phyloP scores from a whole-genome alignment of 2,329 filamentous ascomycete species.

The Cadophora sp. region DNA sequence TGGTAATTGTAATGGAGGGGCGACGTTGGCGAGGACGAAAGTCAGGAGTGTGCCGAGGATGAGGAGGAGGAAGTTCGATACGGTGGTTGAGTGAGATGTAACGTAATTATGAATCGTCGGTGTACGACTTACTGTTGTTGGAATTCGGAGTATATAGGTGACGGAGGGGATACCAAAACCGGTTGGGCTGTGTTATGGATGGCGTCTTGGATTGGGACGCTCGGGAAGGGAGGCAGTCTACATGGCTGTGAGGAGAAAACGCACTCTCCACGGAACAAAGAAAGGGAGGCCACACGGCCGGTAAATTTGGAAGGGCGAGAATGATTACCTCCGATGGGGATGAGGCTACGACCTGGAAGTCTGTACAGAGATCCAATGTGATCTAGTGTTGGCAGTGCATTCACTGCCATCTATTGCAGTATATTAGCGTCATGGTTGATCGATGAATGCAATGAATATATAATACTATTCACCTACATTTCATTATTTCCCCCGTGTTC shows the following conservation, averaged over 20 bases:
- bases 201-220: neutral
- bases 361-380: neutral
- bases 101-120: neutral
- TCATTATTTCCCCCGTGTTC: too few relatives aligned
- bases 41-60: conserved; percentile 30
- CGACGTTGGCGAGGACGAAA: conserved; percentile 21
- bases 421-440: neutral
- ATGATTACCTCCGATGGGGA: neutral
- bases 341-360: neutral
- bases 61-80: conserved; percentile 30
- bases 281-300: conserved; percentile 10
- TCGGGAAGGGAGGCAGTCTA: neutral
- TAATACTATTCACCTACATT: neutral
- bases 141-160: neutral
- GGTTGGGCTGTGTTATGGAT: neutral
- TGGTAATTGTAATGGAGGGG: neutral
- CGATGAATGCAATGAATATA: neutral
- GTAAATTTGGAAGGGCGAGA: neutral
- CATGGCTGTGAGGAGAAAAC: neutral
- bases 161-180: neutral
- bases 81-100: neutral
- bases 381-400: neutral
- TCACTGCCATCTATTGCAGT: neutral
- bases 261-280: neutral
- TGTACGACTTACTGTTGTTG: neutral